Evolutionary conservation across 202 grass and related monocot species (phyloP).

Genomic region (Carex sylvatica): DNA sequence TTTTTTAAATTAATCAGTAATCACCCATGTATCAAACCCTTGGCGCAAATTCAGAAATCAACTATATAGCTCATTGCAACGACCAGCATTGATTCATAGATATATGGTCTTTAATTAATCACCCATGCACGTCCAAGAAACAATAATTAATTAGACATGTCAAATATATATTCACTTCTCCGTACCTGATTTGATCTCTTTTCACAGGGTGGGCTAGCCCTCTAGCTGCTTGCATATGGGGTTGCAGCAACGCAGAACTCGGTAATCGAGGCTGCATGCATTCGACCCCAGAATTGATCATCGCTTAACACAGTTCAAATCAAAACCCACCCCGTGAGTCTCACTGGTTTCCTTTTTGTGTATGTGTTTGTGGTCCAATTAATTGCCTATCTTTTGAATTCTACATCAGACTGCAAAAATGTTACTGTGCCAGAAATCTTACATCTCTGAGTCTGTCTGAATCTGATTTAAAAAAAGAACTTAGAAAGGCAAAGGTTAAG

Average conservation of each 20-base stretch:
- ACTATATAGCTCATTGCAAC: background rate
- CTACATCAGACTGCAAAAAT: background rate
- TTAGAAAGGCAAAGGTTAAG: background rate
- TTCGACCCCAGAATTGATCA: constrained; percentile 16
- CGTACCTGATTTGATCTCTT: background rate
- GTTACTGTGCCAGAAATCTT: constrained; percentile 10
- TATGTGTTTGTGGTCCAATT: constrained; percentile 14
- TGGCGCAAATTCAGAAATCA: too few relatives aligned
- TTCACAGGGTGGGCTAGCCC: background rate
- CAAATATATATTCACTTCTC: background rate
- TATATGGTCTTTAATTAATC: background rate
- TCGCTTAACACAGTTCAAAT: background rate
- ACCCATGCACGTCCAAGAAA: background rate
- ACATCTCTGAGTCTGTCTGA: background rate
- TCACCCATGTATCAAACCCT: too few relatives aligned
- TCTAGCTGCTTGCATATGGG: background rate
- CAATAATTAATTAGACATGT: background rate
- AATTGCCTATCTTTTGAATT: background rate
- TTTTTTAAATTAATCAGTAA: too few relatives aligned
- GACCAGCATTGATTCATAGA: background rate
- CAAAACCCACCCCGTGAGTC: constrained; percentile 12
- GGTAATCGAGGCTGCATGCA: constrained; percentile 28
- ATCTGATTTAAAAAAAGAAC: background rate
- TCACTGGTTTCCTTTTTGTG: background rate
- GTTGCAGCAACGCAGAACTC: background rate